Evolutionary conservation across 306 rosid genomes (phyloP).

Genomic region (Quercus agrifolia): DNA sequence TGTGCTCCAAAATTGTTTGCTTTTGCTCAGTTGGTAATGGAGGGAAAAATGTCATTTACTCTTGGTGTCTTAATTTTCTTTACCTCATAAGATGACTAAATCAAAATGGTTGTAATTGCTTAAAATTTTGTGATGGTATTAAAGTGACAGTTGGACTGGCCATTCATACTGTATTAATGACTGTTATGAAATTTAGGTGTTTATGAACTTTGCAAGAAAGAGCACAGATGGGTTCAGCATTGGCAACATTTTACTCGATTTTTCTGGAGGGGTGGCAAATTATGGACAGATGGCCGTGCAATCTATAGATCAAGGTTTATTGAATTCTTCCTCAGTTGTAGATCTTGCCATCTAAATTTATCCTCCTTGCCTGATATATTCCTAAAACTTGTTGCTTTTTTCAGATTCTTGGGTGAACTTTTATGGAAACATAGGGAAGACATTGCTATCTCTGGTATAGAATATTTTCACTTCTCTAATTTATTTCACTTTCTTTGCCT

Average conservation of each 20-base stretch:
- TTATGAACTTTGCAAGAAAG: constrained; percentile 74
- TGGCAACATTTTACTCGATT: constrained; percentile 70
- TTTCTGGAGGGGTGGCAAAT: constrained; percentile 69
- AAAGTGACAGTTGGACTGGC: background rate
- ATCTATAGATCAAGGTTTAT: constrained; percentile 82
- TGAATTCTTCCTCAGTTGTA: constrained; percentile 3
- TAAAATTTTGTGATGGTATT: background rate
- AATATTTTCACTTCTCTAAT: background rate
- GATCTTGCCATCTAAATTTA: background rate
- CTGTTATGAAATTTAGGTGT: constrained; percentile 39
- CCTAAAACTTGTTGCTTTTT: constrained; percentile 21
- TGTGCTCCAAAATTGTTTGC: background rate
- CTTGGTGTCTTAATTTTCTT: background rate
- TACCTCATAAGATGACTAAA: background rate
- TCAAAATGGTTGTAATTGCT: background rate
- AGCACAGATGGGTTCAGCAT: constrained; percentile 93
- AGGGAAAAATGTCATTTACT: too few species aligned
- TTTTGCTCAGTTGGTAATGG: background rate
- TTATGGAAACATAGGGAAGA: constrained; percentile 81
- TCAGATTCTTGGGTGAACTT: constrained; percentile 88
- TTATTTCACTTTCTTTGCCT: background rate
- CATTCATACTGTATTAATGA: background rate
- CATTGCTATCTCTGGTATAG: constrained; percentile 73
- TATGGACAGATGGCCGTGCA: constrained; percentile 78
- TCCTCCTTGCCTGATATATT: constrained; percentile 11